phyloP scores from a whole-genome alignment of 495 filamentous ascomycete genomes.

The Tirmania nivea region DNA sequence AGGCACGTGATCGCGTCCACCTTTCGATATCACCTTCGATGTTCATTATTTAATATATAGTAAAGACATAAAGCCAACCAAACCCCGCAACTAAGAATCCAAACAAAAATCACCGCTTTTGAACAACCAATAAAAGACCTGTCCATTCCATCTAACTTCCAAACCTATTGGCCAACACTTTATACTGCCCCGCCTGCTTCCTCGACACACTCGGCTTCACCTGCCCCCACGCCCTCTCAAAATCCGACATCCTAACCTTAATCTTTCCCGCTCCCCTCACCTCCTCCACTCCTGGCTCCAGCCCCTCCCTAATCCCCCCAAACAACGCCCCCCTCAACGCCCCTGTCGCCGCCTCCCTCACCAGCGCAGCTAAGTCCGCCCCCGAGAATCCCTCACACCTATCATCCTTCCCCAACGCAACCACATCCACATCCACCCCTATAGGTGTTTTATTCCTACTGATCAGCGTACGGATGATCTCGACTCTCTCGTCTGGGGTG shows the following conservation, averaged over 20 bases:
- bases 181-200: slow-evolving; percentile 38
- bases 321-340: slow-evolving; percentile 11
- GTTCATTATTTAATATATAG: no score
- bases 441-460: slow-evolving; percentile 32
- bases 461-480: slow-evolving; percentile 61
- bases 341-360: slow-evolving; percentile 28
- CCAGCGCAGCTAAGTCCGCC: slow-evolving; percentile 65
- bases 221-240: slow-evolving; percentile 46
- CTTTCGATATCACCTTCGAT: no score
- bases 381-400: slow-evolving; percentile 73
- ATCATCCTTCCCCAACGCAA: slow-evolving; percentile 37
- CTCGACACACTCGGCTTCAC: slow-evolving; percentile 67
- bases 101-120: no score
- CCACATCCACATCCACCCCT: slow-evolving; percentile 24
- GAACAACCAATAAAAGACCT: no score
- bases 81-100: no score
- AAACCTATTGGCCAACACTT: slow-evolving; percentile 26
- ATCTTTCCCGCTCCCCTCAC: slow-evolving; percentile 20
- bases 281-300: slow-evolving; percentile 7
- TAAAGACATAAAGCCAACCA: no score
- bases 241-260: slow-evolving; percentile 47
- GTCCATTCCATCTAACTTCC: not conserved
- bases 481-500: slow-evolving; percentile 51
- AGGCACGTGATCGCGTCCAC: no score
- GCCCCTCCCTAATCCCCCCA: slow-evolving; percentile 12